Evolutionary conservation across 805 yeast species (phyloP).

Genomic region (Candida palmyrensis): DNA sequence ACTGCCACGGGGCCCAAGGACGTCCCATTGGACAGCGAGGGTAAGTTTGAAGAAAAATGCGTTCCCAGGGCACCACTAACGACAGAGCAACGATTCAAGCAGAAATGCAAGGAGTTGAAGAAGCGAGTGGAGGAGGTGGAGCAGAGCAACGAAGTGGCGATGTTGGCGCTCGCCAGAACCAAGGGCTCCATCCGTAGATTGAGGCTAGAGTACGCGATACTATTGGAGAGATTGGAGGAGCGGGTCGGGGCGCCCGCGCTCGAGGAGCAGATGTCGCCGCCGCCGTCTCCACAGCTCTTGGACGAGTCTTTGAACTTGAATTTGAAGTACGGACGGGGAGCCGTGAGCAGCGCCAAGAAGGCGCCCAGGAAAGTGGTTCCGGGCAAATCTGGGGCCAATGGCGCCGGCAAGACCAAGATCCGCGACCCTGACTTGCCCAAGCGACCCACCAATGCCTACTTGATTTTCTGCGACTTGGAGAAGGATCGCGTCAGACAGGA

Average conservation of each 20-base stretch:
- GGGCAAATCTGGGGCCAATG: conserved; percentile 10
- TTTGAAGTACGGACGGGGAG: conserved; percentile 15
- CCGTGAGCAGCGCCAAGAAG: conserved; percentile 11
- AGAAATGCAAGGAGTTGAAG: conserved; percentile 69
- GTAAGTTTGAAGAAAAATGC: too few relatives aligned
- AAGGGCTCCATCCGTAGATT: conserved; percentile 70
- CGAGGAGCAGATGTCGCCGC: conserved; percentile 35
- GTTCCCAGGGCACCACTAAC: too few relatives aligned
- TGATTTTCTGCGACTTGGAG: conserved; percentile 81
- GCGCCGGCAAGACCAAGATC: conserved; percentile 27
- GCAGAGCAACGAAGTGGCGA: conserved; percentile 68
- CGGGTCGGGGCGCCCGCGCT: conserved; percentile 28
- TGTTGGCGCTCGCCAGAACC: conserved; percentile 73
- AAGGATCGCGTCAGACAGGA: conserved; percentile 64
- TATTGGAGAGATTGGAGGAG: conserved; percentile 74
- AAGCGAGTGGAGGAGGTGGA: conserved; percentile 67
- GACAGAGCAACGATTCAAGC: conserved; percentile 41
- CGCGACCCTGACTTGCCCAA: conserved; percentile 86
- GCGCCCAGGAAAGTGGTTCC: conserved; percentile 13
- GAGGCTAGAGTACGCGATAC: conserved; percentile 74
- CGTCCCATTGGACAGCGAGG: conserved; percentile 35
- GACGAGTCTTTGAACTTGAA: conserved; percentile 25
- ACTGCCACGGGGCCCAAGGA: conserved; percentile 12
- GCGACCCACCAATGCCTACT: conserved; percentile 85
- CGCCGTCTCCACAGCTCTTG: conserved; percentile 32